A percentile compares a stretch with the other conserved stretches of the same genome.
phyloP scores from a whole-genome alignment of 1,139 yeast species.

The Debaryomyces singareniensis region DNA sequence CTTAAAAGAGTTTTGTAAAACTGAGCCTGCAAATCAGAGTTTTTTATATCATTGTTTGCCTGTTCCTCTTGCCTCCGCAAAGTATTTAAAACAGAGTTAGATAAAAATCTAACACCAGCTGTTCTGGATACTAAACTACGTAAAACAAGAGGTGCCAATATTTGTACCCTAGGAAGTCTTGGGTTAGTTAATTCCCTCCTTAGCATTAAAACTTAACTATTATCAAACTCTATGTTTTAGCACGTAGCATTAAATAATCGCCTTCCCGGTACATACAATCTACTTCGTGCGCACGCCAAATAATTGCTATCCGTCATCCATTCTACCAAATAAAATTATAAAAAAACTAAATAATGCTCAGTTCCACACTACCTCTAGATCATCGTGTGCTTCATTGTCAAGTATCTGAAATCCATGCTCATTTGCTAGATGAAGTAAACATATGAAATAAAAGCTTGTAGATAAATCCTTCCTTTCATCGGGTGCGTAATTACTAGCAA shows the following conservation, averaged over 20 bases:
- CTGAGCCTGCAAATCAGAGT: conserved; percentile 69
- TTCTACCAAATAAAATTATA: conserved; percentile 1
- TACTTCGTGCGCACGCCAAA: not conserved
- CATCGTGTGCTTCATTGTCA: conserved; percentile 50
- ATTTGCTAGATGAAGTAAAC: conserved; percentile 80
- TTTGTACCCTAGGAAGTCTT: no score
- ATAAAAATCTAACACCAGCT: conserved; percentile 5
- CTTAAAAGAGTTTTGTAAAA: conserved; percentile 69
- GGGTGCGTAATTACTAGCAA: conserved; percentile 47
- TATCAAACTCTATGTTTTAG: no score
- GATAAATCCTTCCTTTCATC: conserved; percentile 62
- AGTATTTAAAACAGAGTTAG: conserved; percentile 22
- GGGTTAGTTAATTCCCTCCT: no score
- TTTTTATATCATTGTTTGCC: conserved; percentile 68
- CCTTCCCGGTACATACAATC: no score
- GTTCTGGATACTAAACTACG: no score
- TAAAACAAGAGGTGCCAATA: no score
- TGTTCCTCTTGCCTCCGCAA: conserved; percentile 71
- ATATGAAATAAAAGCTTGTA: conserved; percentile 83
- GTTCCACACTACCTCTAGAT: conserved; percentile 38
- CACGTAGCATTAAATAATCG: no score
- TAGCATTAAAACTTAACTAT: no score
- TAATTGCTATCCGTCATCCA: not conserved
- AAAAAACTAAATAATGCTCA: conserved; percentile 21
- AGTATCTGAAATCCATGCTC: conserved; percentile 73